Evolutionary conservation across 495 filamentous ascomycete genomes (phyloP).

Genomic region (Podospora pseudopauciseta): DNA sequence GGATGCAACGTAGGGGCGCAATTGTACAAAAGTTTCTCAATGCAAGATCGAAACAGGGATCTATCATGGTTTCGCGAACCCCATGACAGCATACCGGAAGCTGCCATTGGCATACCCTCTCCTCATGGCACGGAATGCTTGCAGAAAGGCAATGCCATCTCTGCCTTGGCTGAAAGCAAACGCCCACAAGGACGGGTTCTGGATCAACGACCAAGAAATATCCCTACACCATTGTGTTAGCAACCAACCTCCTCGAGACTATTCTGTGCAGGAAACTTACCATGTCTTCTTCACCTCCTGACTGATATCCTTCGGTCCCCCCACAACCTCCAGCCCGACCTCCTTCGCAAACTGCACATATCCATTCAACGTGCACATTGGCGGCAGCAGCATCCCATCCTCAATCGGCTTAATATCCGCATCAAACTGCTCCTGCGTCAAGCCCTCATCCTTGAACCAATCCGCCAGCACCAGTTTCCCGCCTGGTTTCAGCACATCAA

Average conservation of each 20-base stretch:
- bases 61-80: conserved; percentile 43
- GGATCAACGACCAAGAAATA: conserved; percentile 56
- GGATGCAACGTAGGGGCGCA: background rate
- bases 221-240: conserved; percentile 39
- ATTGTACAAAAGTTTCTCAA: conserved; percentile 4
- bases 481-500: conserved; percentile 37
- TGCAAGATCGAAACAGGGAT: background rate
- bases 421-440: conserved; percentile 41
- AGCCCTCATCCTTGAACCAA: conserved; percentile 51
- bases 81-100: conserved; percentile 56
- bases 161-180: conserved; percentile 56
- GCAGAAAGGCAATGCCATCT: conserved; percentile 55
- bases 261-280: conserved; percentile 35
- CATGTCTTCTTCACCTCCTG: conserved; percentile 54
- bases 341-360: conserved; percentile 47
- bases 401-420: conserved; percentile 56
- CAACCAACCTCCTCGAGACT: conserved; percentile 4
- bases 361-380: conserved; percentile 45
- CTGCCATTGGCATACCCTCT: conserved; percentile 55
- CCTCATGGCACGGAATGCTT: conserved; percentile 58
- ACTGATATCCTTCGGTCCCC: conserved; percentile 52
- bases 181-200: conserved; percentile 54
- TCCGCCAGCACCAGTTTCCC: conserved; percentile 54
- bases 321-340: conserved; percentile 43
- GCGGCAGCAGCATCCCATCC: conserved; percentile 57